Conservation (phyloP, 2,329 filamentous ascomycete species). For the Drechslerella dactyloides region DNA sequence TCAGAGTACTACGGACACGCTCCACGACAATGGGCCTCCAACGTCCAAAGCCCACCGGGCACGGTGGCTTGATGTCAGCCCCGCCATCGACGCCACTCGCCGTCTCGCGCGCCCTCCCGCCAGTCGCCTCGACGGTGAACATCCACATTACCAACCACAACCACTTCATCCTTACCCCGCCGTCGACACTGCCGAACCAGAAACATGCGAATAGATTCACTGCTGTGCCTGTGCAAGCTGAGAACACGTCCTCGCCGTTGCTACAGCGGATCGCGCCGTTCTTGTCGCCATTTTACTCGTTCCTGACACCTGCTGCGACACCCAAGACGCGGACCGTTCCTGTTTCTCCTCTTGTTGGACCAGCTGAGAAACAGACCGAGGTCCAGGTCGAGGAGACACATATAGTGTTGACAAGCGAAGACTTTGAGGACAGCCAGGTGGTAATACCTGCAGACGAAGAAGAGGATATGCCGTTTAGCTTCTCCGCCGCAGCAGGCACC, state of each 20-base stretch:
- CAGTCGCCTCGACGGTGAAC: slow-evolving; percentile 39
- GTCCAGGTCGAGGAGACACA: slow-evolving; percentile 7
- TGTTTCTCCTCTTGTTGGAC: slow-evolving; percentile 15
- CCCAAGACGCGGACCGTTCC: slow-evolving; percentile 19
- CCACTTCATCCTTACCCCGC: slow-evolving; percentile 26
- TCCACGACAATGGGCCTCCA: slow-evolving; percentile 35
- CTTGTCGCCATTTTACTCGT: slow-evolving; percentile 35
- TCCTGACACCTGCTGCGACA: slow-evolving; percentile 22
- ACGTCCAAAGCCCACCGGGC: slow-evolving; percentile 16
- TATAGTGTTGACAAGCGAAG: background rate
- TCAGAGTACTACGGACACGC: background rate
- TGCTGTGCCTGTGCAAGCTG: background rate
- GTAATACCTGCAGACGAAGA: slow-evolving; percentile 7
- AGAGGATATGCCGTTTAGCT: slow-evolving; percentile 35
- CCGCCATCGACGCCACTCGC: slow-evolving; percentile 36
- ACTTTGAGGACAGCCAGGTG: background rate
- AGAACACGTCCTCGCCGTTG: slow-evolving; percentile 11
- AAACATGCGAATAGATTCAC: background rate
- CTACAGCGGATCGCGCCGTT: slow-evolving; percentile 31
- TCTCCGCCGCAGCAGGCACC: slow-evolving; percentile 30
- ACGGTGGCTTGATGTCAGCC: slow-evolving; percentile 19
- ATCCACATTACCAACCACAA: slow-evolving; percentile 41
- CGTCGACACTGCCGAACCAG: slow-evolving; percentile 14
- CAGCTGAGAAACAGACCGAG: slow-evolving; percentile 7
- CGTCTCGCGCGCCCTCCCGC: slow-evolving; percentile 5